Conservation (phyloP, 139 green algal genomes). For the Chlamydomonas asymmetrica region DNA sequence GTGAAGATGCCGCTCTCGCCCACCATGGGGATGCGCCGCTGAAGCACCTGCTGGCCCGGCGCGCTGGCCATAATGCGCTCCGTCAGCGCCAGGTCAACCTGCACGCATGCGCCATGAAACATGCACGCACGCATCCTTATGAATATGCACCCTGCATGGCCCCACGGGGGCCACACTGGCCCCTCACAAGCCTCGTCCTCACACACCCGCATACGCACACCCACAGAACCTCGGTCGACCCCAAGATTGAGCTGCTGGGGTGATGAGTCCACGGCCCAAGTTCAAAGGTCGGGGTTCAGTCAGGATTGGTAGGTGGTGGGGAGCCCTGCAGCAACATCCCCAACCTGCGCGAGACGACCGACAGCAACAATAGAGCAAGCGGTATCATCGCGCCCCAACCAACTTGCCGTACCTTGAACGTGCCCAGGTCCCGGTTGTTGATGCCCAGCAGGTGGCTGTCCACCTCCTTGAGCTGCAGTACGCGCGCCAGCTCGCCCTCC, state of each 20-base stretch:
- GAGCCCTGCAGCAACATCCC: too few relatives aligned
- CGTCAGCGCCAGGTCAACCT: conserved; percentile 87
- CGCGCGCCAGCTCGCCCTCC: conserved; percentile 86
- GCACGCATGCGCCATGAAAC: background rate
- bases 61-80: conserved; percentile 79
- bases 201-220: too few relatives aligned
- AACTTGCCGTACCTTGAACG: conserved; percentile 85
- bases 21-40: conserved; percentile 85
- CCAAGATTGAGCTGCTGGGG: too few relatives aligned
- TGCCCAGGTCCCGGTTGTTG: conserved; percentile 97
- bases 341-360: too few relatives aligned
- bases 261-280: too few relatives aligned
- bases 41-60: conserved; percentile 72
- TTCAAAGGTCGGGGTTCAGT: too few relatives aligned
- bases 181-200: too few relatives aligned
- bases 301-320: background rate
- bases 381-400: too few relatives aligned
- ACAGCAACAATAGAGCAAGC: too few relatives aligned
- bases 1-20: conserved; percentile 98
- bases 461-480: conserved; percentile 80
- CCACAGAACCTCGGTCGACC: too few relatives aligned
- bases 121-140: background rate
- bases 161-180: too few relatives aligned
- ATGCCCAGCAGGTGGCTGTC: conserved; percentile 92
- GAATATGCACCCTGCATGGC: too few relatives aligned